A percentile compares a stretch with the other conserved stretches of the same genome.
phyloP scores from a whole-genome alignment of 2,329 filamentous ascomycete species.

The Aphanoascus verrucosus region DNA sequence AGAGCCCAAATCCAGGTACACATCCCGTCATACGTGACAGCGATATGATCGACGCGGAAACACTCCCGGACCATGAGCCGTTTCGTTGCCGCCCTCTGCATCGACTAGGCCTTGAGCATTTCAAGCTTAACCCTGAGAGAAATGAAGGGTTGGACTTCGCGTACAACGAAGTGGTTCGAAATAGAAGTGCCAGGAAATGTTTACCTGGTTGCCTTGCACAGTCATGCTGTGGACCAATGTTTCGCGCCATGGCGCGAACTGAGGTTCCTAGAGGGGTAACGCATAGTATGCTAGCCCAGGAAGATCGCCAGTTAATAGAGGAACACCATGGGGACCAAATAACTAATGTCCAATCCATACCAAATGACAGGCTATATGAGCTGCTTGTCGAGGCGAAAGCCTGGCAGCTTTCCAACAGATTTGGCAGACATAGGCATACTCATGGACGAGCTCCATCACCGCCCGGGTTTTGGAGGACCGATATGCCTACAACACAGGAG shows the following conservation, averaged over 20 bases:
- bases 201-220: constrained; percentile 64
- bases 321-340: constrained; percentile 45
- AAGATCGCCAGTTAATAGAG: constrained; percentile 32
- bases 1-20: not conserved
- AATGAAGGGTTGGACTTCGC: constrained; percentile 64
- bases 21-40: too few relatives aligned
- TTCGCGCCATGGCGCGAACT: constrained; percentile 52
- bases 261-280: constrained; percentile 30
- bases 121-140: constrained; percentile 65
- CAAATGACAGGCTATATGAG: constrained; percentile 50
- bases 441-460: constrained; percentile 63
- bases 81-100: constrained; percentile 50
- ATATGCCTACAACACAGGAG: constrained; percentile 85
- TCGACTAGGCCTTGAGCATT: constrained; percentile 57
- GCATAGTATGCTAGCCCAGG: constrained; percentile 22
- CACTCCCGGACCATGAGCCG: constrained; percentile 25
- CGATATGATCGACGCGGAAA: not conserved
- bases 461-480: constrained; percentile 80
- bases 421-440: constrained; percentile 65
- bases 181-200: constrained; percentile 56
- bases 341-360: constrained; percentile 39
- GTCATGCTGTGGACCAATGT: constrained; percentile 65
- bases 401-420: constrained; percentile 59
- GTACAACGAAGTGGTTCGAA: constrained; percentile 63
- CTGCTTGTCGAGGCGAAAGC: constrained; percentile 66